Percentiles rank a stretch among this genome's conserved stretches.
Evolutionary conservation across 768 basidiomycete genomes (phyloP).

Genomic region (Suillus bovinus): DNA sequence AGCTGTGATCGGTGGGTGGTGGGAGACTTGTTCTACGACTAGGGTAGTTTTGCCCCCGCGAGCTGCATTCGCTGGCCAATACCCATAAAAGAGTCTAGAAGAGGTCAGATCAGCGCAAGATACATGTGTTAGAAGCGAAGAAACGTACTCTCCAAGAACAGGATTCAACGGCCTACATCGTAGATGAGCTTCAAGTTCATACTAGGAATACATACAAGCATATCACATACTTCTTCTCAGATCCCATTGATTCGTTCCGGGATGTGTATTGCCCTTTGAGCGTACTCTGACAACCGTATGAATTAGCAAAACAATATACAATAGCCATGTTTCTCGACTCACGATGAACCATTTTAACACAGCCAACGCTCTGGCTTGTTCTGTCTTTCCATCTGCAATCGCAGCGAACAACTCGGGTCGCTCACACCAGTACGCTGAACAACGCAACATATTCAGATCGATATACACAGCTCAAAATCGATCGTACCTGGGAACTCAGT

Average conservation of each 20-base stretch:
- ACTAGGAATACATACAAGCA: not conserved
- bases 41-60: constrained; percentile 80
- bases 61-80: constrained; percentile 71
- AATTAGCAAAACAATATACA: not conserved
- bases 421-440: constrained; percentile 93
- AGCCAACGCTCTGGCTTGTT: constrained; percentile 71
- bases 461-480: constrained; percentile 2
- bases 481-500: constrained; percentile 86
- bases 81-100: constrained; percentile 78
- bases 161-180: constrained; percentile 84
- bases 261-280: constrained; percentile 96
- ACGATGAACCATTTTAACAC: constrained; percentile 98
- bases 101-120: not conserved
- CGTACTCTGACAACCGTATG: constrained; percentile 58
- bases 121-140: not conserved
- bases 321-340: constrained; percentile 25
- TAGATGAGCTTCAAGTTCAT: constrained; percentile 17
- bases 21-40: constrained; percentile 94
- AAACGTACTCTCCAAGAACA: constrained; percentile 84
- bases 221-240: constrained; percentile 87
- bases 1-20: constrained; percentile 88
- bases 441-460: constrained; percentile 5
- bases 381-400: constrained; percentile 74
- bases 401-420: constrained; percentile 86
- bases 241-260: constrained; percentile 92